A percentile compares a stretch with the other conserved stretches of the same genome.
Conservation (phyloP, 176 grass and related monocot species). For the Oryza rufipogon region DNA sequence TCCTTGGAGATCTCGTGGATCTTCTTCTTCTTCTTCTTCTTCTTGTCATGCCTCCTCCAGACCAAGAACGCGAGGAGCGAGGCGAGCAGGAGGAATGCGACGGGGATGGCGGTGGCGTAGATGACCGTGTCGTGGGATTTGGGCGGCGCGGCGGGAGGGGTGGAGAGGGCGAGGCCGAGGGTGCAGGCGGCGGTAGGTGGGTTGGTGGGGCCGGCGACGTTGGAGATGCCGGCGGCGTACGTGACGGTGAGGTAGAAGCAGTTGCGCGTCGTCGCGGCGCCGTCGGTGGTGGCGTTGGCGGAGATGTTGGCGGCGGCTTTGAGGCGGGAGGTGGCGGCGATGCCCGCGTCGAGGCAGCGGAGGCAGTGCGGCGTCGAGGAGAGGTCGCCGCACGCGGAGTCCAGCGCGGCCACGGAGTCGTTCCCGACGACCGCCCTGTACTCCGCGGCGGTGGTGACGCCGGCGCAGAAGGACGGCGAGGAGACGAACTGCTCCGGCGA, state of each 20-base stretch:
- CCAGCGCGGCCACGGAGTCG: constrained; percentile 36
- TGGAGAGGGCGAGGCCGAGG: constrained; percentile 55
- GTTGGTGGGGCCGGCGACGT: constrained; percentile 47
- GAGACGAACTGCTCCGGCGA: constrained; percentile 32
- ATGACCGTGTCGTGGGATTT: constrained; percentile 33
- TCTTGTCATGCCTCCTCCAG: constrained; percentile 41
- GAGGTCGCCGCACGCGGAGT: constrained; percentile 66
- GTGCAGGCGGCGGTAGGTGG: constrained; percentile 60
- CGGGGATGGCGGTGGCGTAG: constrained; percentile 56
- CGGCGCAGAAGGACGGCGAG: constrained; percentile 62
- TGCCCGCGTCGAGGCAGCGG: constrained; percentile 48
- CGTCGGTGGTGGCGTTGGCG: constrained; percentile 39
- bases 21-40: constrained; percentile 35
- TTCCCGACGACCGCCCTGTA: constrained; percentile 45
- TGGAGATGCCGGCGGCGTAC: constrained; percentile 76
- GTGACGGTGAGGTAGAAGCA: constrained; percentile 77
- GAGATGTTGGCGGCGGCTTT: constrained; percentile 35
- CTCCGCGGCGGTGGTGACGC: constrained; percentile 46
- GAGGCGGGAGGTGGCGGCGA: constrained; percentile 50
- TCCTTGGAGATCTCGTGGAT: constrained; percentile 39
- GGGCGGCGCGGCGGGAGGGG: not conserved
- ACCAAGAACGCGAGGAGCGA: constrained; percentile 46
- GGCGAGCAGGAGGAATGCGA: constrained; percentile 48
- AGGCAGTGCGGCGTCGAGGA: constrained; percentile 16
- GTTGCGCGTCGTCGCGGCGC: not conserved